Evolutionary conservation across 1,139 yeast genomes (phyloP).

Genomic region (Zygoascus hellenicus): DNA sequence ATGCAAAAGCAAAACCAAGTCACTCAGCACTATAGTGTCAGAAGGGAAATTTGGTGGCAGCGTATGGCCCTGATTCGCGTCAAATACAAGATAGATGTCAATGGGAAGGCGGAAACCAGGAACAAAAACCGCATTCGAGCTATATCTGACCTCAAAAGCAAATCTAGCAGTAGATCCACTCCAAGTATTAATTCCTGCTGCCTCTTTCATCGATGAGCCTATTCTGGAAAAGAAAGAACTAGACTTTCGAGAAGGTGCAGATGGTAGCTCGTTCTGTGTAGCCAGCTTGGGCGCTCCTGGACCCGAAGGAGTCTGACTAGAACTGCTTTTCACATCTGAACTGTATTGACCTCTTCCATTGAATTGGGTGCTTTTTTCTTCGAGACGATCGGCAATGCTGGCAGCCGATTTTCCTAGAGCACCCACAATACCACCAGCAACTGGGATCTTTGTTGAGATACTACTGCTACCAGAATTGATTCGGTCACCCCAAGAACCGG

Average conservation of each 20-base stretch:
- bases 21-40: slow-evolving; percentile 19
- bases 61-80: slow-evolving; percentile 6
- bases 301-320: too few species aligned
- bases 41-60: slow-evolving; percentile 17
- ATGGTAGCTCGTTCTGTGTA: too few species aligned
- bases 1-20: slow-evolving; percentile 22
- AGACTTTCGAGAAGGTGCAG: too few species aligned
- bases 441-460: neutral
- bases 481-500: neutral
- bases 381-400: neutral
- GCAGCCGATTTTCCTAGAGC: slow-evolving; percentile 2
- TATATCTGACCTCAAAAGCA: slow-evolving; percentile 27
- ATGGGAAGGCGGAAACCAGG: slow-evolving; percentile 27
- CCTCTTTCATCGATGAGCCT: slow-evolving; percentile 10
- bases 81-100: slow-evolving; percentile 22
- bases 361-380: neutral
- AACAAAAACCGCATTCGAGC: slow-evolving; percentile 21
- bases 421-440: neutral
- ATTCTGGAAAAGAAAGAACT: neutral
- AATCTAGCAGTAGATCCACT: slow-evolving; percentile 17
- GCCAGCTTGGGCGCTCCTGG: too few species aligned
- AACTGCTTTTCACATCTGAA: neutral
- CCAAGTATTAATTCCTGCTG: slow-evolving; percentile 18
- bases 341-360: too few species aligned
- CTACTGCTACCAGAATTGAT: neutral